Conservation (phyloP, 176 grass and related monocot genomes). For the Triticum monococcum region DNA sequence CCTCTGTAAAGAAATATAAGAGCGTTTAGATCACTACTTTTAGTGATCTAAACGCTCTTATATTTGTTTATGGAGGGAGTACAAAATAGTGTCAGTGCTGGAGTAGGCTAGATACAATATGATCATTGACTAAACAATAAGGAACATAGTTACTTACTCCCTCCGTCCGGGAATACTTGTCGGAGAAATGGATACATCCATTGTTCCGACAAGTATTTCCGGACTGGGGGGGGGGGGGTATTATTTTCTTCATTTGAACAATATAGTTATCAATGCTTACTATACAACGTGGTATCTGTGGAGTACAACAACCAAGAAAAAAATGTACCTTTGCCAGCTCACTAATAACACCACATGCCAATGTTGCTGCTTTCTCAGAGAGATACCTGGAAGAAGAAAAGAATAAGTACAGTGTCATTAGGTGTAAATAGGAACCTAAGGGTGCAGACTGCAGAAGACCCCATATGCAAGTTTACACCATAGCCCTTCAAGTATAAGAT, state of each 20-base stretch:
- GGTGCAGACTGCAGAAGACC: not conserved
- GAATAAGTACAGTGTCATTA: constrained; percentile 15
- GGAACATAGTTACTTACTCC: not conserved
- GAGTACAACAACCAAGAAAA: constrained; percentile 12
- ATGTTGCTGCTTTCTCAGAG: constrained; percentile 74
- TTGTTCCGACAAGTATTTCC: too few relatives aligned
- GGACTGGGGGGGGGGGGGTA: not conserved
- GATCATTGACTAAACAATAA: constrained; percentile 1
- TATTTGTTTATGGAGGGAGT: too few relatives aligned
- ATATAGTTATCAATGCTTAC: not conserved
- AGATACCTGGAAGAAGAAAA: constrained; percentile 66
- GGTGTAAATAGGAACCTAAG: not conserved
- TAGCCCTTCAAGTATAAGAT: not conserved
- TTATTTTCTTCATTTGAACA: constrained; percentile 1
- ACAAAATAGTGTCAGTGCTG: not conserved
- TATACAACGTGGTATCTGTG: not conserved
- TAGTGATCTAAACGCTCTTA: too few relatives aligned
- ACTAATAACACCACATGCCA: constrained; percentile 65
- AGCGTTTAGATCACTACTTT: too few relatives aligned
- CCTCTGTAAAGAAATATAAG: too few relatives aligned
- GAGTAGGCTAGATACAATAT: not conserved
- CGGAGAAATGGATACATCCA: too few relatives aligned
- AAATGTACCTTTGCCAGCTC: constrained; percentile 64
- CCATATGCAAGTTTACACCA: not conserved
- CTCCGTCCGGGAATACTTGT: too few relatives aligned